Base-by-base conservation (phyloP, 208 protist genomes). In the Leishmania arabica region DNA sequence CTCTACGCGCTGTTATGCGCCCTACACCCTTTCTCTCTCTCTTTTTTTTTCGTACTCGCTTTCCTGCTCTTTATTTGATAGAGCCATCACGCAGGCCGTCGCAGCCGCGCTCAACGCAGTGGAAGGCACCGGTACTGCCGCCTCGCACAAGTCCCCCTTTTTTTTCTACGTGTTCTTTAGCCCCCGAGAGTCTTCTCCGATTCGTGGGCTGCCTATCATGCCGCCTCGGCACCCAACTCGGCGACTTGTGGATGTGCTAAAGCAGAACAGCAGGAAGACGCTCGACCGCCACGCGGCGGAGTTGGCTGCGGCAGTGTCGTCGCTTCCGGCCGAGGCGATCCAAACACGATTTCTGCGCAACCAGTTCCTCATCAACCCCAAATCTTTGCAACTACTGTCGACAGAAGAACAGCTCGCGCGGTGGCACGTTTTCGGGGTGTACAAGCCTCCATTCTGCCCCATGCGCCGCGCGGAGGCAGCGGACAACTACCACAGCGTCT, bases 361-460 rank as follows among this genome's bases (percentile, higher is more conserved):
- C 65, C 82, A 89, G 75, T 91, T 88, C 78, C 89, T 97, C 60
- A 92, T 97, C 58, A 91, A 77, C 79, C 95, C 95, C 34, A 95
- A 96, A 53, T 85, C 92, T 5, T 84, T 97, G 2, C 85, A 82
- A 21, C 84, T 94, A 3, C 66, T 94, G 31, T 58, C 53, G 15
- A 82, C 83, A 40, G 84, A 89, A 17, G 68, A 83, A 5, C 77
- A 84, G 3, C 84, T 97, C 6, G 60, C 70, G 13, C 88, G 89
- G 13, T 96, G 86, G 78, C 79, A 85, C 72, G 60, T 85, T 2
- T 97, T 96, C 75, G 93, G 91, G 1, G 82, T 97, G 11, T 97
- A 96, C 86, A 97, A 97, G 84, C 95, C 95, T 0, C 89, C 95
- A 0, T 97, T 97, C 79, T 97, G 95, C 79, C 95, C 95, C 13